A percentile compares a stretch with the other conserved stretches of the same genome.
Evolutionary conservation across 768 basidiomycete species (phyloP).

Genomic region (Lactarius psammicola): DNA sequence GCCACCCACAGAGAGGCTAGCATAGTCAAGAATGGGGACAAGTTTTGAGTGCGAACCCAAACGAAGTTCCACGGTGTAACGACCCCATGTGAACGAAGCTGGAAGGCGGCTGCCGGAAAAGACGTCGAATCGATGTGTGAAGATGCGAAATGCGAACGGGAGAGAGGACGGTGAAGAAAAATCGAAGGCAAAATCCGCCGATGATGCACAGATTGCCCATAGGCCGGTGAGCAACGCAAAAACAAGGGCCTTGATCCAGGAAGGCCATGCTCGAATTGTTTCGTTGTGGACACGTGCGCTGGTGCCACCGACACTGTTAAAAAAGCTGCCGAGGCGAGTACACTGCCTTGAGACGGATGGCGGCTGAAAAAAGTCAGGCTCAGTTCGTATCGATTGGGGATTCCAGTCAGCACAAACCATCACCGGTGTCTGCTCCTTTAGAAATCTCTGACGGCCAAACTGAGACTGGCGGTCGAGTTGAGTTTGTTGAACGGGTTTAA

Average conservation of each 20-base stretch:
- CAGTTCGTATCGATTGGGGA: too few relatives aligned
- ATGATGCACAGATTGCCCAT: not conserved
- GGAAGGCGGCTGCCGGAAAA: not conserved
- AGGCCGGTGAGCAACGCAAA: not conserved
- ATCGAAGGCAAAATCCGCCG: not conserved
- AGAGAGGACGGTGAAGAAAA: not conserved
- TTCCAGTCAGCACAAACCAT: not conserved
- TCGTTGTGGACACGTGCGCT: too few relatives aligned
- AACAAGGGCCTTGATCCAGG: not conserved
- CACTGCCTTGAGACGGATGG: too few relatives aligned
- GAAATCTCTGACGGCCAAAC: not conserved
- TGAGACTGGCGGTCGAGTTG: not conserved
- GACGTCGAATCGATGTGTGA: not conserved
- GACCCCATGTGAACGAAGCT: not conserved
- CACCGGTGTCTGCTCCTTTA: not conserved
- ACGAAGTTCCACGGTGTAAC: not conserved
- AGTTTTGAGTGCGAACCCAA: not conserved
- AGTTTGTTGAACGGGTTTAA: too few relatives aligned
- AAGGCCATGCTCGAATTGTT: not conserved
- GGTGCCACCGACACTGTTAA: too few relatives aligned
- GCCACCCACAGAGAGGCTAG: not conserved
- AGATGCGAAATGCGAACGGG: not conserved
- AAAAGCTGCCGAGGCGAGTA: too few relatives aligned
- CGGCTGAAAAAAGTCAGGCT: too few relatives aligned
- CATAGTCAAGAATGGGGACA: not conserved